Percentiles rank a stretch among this genome's conserved stretches.
phyloP scores from a whole-genome alignment of 1,139 yeast genomes.

The Debaryomyces udenii region DNA sequence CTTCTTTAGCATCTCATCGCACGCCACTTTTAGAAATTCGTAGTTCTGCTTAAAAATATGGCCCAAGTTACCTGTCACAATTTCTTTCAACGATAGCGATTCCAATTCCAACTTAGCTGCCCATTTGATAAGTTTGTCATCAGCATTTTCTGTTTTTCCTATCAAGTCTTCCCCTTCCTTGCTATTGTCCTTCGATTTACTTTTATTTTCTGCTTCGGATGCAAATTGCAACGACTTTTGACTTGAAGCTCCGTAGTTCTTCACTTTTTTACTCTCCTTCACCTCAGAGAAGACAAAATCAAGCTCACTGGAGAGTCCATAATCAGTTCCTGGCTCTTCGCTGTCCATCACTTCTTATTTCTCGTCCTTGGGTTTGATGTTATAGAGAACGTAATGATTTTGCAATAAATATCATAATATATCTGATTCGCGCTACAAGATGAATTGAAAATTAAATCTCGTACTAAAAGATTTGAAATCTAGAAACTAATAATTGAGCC shows the following conservation, averaged over 20 bases:
- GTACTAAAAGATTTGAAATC: neutral
- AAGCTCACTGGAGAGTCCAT: slow-evolving; percentile 12
- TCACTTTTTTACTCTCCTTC: neutral
- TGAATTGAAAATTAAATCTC: slow-evolving; percentile 1
- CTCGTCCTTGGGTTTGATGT: neutral
- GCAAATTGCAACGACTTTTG: slow-evolving; percentile 6
- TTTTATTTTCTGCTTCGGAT: slow-evolving; percentile 4
- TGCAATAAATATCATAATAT: slow-evolving; percentile 1
- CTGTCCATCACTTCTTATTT: slow-evolving; percentile 1
- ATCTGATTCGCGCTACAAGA: slow-evolving; percentile 1
- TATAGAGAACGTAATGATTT: neutral
- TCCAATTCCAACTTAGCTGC: slow-evolving; percentile 39
- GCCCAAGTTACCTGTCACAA: slow-evolving; percentile 14
- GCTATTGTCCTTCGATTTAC: neutral
- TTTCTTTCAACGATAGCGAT: slow-evolving; percentile 30
- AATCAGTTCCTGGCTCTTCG: slow-evolving; percentile 11
- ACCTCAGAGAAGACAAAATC: slow-evolving; percentile 7
- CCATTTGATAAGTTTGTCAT: slow-evolving; percentile 24
- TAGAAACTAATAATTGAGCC: no score
- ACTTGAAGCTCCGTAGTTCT: slow-evolving; percentile 3
- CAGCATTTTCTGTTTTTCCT: neutral
- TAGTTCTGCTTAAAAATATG: slow-evolving; percentile 13
- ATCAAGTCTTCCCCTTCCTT: neutral
- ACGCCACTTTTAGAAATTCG: slow-evolving; percentile 5
- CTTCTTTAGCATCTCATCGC: slow-evolving; percentile 7